phyloP scores from a whole-genome alignment of 345 rosid genomes.

The Cardiospermum halicacabum region DNA sequence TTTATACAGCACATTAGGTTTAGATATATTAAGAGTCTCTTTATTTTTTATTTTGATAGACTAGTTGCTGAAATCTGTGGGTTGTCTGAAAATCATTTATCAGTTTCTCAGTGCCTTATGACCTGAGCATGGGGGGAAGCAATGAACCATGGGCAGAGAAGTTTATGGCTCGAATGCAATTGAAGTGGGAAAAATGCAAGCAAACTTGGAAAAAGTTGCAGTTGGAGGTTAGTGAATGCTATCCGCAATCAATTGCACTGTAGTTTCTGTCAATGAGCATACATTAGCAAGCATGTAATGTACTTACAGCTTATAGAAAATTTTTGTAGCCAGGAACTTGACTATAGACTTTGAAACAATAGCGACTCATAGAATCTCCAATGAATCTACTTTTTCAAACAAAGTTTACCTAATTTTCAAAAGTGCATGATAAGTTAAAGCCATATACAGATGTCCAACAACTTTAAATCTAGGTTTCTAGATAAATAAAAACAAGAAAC shows the following conservation, averaged over 20 bases:
- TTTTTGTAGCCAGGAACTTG: no score
- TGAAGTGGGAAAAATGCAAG: slow-evolving; percentile 61
- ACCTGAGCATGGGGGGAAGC: slow-evolving; percentile 77
- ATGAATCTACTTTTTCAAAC: no score
- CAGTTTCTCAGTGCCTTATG: slow-evolving; percentile 92
- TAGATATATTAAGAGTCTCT: neutral
- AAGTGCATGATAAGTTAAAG: no score
- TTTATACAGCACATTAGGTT: neutral
- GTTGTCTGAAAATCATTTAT: neutral
- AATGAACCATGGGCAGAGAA: slow-evolving; percentile 73
- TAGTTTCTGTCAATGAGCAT: slow-evolving; percentile 22
- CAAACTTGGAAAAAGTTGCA: slow-evolving; percentile 54
- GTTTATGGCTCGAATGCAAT: slow-evolving; percentile 46
- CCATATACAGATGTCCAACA: no score
- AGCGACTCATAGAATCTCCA: no score
- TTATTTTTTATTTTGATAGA: neutral
- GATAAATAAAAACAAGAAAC: no score
- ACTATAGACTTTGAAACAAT: no score
- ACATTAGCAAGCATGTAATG: neutral
- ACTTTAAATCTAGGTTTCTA: no score
- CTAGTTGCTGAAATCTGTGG: neutral
- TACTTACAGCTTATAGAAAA: no score
- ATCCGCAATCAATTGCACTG: slow-evolving; percentile 80
- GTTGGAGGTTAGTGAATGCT: slow-evolving; percentile 76
- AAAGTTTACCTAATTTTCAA: no score